Conservation (phyloP, 495 filamentous ascomycete genomes). For the Ascobolus immersus region DNA sequence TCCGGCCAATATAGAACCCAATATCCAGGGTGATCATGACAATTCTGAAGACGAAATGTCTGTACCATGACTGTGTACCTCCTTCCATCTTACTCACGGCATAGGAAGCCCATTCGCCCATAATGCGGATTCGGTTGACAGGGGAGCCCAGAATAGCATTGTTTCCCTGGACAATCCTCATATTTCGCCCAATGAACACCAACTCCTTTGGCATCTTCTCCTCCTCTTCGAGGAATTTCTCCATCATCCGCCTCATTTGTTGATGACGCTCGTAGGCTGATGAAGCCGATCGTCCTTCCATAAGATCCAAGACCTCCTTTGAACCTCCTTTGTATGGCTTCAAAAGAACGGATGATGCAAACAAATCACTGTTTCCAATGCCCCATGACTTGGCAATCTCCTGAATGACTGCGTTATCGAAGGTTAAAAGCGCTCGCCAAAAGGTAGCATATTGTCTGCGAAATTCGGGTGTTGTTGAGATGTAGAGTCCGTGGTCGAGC, state of each 20-base stretch:
- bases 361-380: slow-evolving; percentile 64
- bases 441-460: slow-evolving; percentile 72
- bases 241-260: slow-evolving; percentile 56
- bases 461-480: slow-evolving; percentile 64
- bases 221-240: slow-evolving; percentile 65
- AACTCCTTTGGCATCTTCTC: slow-evolving; percentile 81
- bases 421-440: slow-evolving; percentile 80
- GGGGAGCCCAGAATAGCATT: slow-evolving; percentile 62
- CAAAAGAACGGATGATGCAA: slow-evolving; percentile 73
- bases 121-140: slow-evolving; percentile 86
- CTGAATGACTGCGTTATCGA: slow-evolving; percentile 59
- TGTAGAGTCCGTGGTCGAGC: slow-evolving; percentile 90
- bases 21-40: slow-evolving; percentile 60
- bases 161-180: slow-evolving; percentile 41
- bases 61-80: slow-evolving; percentile 31
- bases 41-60: slow-evolving; percentile 53
- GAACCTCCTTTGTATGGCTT: slow-evolving; percentile 72
- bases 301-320: slow-evolving; percentile 16
- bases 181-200: slow-evolving; percentile 82
- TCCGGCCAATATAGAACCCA: slow-evolving; percentile 53
- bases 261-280: slow-evolving; percentile 72
- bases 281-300: slow-evolving; percentile 22
- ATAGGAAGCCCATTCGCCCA: slow-evolving; percentile 59
- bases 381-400: slow-evolving; percentile 57
- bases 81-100: slow-evolving; percentile 18